Evolutionary conservation across 208 protist species (phyloP).

Genomic region (Leishmania tarentolae): DNA sequence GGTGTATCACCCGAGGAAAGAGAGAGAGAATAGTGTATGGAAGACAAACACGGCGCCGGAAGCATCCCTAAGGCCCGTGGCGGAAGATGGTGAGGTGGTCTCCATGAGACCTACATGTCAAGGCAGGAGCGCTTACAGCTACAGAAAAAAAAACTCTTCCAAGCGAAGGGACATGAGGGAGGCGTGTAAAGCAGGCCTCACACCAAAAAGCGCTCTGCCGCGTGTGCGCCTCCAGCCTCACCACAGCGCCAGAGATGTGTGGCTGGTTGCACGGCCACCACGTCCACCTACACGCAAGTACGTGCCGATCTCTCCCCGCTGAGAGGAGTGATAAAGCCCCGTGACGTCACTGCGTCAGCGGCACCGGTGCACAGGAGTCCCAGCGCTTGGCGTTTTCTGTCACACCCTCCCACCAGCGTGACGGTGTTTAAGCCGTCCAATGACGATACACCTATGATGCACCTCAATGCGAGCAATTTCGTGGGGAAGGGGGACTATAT

Average conservation of each 20-base stretch:
- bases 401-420: background rate
- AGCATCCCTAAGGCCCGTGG: background rate
- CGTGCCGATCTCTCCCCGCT: background rate
- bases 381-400: background rate
- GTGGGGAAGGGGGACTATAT: too few species aligned
- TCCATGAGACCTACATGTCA: background rate
- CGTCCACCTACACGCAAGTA: background rate
- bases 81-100: background rate
- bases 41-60: background rate
- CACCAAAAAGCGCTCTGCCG: background rate
- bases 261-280: background rate
- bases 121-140: background rate
- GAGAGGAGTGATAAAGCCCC: background rate
- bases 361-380: background rate
- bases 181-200: background rate
- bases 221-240: background rate
- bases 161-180: background rate
- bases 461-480: too few species aligned
- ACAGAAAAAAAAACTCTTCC: background rate
- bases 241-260: background rate
- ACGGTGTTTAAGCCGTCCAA: background rate
- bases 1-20: background rate
- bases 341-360: too few species aligned
- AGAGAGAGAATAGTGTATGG: background rate
- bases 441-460: too few species aligned